Evolutionary conservation across 164 flowering plant species (phyloP).

Genomic region (Litsea cubeba): DNA sequence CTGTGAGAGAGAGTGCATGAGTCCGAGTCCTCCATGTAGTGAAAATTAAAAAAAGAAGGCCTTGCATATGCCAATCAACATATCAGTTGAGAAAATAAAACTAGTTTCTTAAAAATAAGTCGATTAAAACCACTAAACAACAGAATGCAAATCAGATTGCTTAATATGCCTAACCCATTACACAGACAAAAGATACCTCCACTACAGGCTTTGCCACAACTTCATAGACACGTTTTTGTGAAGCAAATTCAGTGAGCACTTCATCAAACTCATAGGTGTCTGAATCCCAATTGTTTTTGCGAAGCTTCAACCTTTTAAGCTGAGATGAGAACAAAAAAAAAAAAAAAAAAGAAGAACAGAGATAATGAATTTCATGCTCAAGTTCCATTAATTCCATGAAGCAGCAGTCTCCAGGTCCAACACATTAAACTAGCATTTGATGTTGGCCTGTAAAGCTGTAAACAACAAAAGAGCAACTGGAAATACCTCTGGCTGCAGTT

Average conservation of each 20-base stretch:
- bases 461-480: background rate
- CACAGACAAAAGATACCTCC: slow-evolving; percentile 48
- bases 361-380: slow-evolving; percentile 1
- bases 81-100: too few species aligned
- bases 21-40: too few species aligned
- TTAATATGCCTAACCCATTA: background rate
- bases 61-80: too few species aligned
- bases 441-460: background rate
- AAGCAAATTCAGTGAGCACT: slow-evolving; percentile 93
- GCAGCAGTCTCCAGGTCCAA: background rate
- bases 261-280: slow-evolving; percentile 97
- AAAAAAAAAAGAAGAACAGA: too few species aligned
- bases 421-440: background rate
- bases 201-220: slow-evolving; percentile 99
- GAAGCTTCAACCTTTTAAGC: slow-evolving; percentile 92
- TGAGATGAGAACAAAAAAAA: slow-evolving; percentile 23
- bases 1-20: too few species aligned
- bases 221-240: slow-evolving; percentile 97
- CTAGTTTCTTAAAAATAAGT: too few species aligned
- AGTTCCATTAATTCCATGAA: background rate
- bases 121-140: too few species aligned
- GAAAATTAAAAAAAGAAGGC: too few species aligned
- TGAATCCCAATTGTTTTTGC: slow-evolving; percentile 91
- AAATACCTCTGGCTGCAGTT: slow-evolving; percentile 89
- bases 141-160: too few species aligned